Evolutionary conservation across 495 filamentous ascomycete species (phyloP).

Genomic region (Penicillium coprophilum): DNA sequence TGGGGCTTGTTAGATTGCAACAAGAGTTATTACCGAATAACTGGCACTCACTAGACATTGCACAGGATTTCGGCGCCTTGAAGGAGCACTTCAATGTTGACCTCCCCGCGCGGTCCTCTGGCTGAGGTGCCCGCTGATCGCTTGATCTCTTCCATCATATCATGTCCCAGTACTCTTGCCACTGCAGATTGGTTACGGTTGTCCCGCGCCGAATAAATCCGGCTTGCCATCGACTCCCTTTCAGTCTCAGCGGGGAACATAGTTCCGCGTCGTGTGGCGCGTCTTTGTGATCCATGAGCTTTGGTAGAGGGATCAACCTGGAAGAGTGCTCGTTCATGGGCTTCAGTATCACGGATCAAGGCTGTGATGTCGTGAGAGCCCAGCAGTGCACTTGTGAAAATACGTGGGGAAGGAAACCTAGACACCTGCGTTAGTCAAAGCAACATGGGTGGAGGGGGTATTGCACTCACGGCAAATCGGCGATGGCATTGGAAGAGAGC

Average conservation of each 20-base stretch:
- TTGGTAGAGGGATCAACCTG: constrained; percentile 70
- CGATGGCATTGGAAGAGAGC: constrained; percentile 77
- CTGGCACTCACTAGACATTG: constrained; percentile 68
- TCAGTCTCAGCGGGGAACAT: constrained; percentile 43
- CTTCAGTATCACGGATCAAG: constrained; percentile 91
- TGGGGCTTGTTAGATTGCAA: constrained; percentile 4
- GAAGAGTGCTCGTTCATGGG: constrained; percentile 93
- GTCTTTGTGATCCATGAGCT: constrained; percentile 37
- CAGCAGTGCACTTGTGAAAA: constrained; percentile 93
- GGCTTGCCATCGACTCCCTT: constrained; percentile 49
- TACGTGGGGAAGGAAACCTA: constrained; percentile 87
- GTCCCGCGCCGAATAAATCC: constrained; percentile 51
- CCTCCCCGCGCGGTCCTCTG: constrained; percentile 56
- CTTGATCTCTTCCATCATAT: constrained; percentile 82
- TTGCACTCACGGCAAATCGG: constrained; percentile 72
- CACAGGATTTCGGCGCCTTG: constrained; percentile 89
- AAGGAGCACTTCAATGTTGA: constrained; percentile 85
- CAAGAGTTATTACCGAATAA: background rate
- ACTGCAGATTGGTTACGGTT: constrained; percentile 80
- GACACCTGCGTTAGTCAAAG: constrained; percentile 8
- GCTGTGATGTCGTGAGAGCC: constrained; percentile 87
- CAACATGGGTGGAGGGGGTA: background rate
- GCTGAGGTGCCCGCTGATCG: constrained; percentile 47
- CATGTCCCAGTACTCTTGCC: constrained; percentile 80
- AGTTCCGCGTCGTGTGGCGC: constrained; percentile 50